Conservation (phyloP, 495 filamentous ascomycete species). For the Aspergillus baeticus region DNA sequence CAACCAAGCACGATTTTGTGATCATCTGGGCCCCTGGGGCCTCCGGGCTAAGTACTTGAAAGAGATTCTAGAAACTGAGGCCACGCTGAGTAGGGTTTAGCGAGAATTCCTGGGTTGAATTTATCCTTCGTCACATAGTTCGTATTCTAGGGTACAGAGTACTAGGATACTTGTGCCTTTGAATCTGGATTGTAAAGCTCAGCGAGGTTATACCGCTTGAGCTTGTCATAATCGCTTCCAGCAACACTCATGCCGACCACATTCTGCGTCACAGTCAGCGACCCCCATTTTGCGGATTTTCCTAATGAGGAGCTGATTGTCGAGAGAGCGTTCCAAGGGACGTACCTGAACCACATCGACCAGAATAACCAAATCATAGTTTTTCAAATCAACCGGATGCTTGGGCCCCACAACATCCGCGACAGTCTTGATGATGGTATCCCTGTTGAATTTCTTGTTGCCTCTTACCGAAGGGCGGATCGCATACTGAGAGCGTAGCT, state of each 20-base stretch:
- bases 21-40: background rate
- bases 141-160: background rate
- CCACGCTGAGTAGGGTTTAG: background rate
- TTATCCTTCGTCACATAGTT: background rate
- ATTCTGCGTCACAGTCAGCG: slow-evolving; percentile 49
- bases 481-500: slow-evolving; percentile 62
- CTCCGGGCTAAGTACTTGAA: background rate
- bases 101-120: background rate
- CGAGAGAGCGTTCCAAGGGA: background rate
- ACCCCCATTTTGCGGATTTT: background rate
- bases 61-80: slow-evolving; percentile 1
- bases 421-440: slow-evolving; percentile 74
- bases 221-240: slow-evolving; percentile 60
- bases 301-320: background rate
- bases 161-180: background rate
- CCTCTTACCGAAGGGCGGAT: slow-evolving; percentile 84
- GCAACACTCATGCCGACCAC: slow-evolving; percentile 79
- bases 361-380: slow-evolving; percentile 80
- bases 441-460: slow-evolving; percentile 71
- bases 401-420: slow-evolving; percentile 63
- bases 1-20: background rate
- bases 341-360: slow-evolving; percentile 87
- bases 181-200: slow-evolving; percentile 14
- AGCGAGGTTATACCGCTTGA: slow-evolving; percentile 20
- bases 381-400: slow-evolving; percentile 81